Conservation (phyloP, 1,284 basidiomycete species). For the Entoloma clypeatum region DNA sequence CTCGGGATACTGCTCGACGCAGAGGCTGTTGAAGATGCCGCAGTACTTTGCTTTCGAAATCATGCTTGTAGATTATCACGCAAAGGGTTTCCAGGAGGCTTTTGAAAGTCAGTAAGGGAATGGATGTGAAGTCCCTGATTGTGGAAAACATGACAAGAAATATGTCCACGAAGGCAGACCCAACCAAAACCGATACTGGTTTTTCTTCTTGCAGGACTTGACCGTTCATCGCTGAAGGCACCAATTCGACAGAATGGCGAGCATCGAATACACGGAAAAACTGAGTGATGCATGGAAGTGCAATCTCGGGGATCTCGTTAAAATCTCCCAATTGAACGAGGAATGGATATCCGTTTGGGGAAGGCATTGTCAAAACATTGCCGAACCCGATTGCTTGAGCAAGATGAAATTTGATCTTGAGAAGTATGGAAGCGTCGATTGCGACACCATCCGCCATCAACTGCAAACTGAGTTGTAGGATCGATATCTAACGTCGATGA, state of each 20-base stretch:
- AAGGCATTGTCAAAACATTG: constrained; percentile 43
- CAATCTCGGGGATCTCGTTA: constrained; percentile 36
- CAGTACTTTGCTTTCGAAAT: constrained; percentile 53
- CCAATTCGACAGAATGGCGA: constrained; percentile 42
- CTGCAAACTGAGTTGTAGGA: constrained; percentile 55
- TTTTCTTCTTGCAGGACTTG: constrained; percentile 41
- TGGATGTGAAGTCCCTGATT: constrained; percentile 36
- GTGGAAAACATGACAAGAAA: constrained; percentile 46
- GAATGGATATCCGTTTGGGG: constrained; percentile 45
- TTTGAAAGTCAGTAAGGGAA: constrained; percentile 55
- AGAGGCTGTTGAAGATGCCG: constrained; percentile 49
- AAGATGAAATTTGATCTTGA: constrained; percentile 62
- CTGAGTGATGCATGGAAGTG: constrained; percentile 55
- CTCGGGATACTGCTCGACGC: constrained; percentile 47
- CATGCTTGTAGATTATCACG: constrained; percentile 65
- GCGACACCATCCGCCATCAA: constrained; percentile 61
- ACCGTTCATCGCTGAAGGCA: constrained; percentile 48
- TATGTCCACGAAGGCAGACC: constrained; percentile 60
- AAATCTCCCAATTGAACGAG: constrained; percentile 51
- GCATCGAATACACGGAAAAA: constrained; percentile 58
- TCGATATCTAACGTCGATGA: constrained; percentile 39
- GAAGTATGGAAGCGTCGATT: constrained; percentile 46
- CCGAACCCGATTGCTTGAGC: constrained; percentile 52
- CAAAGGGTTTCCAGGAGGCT: constrained; percentile 57
- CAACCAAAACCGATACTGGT: constrained; percentile 45